Percentiles rank a stretch among this genome's conserved stretches.
phyloP scores from a whole-genome alignment of 2,329 filamentous ascomycete species.

The Dryadomyces quercivorus region DNA sequence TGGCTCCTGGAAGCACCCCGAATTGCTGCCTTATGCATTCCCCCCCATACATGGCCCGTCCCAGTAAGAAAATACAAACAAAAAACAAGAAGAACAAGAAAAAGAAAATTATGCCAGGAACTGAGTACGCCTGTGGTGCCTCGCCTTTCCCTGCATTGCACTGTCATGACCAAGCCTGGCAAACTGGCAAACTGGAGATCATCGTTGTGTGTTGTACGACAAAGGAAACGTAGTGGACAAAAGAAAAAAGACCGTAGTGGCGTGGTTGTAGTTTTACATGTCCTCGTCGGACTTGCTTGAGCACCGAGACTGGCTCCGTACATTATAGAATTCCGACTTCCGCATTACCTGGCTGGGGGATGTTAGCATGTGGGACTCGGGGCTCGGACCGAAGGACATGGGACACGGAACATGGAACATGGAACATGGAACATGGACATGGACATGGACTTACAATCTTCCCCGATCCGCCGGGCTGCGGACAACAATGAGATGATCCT shows the following conservation, averaged over 20 bases:
- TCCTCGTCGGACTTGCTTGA: constrained; percentile 8
- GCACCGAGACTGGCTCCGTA: constrained; percentile 8
- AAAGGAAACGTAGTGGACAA: neutral
- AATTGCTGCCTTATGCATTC: no score
- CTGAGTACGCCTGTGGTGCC: no score
- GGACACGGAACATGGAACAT: no score
- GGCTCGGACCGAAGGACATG: no score
- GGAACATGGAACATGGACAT: no score
- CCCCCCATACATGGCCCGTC: no score
- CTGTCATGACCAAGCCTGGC: no score
- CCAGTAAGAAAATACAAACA: neutral
- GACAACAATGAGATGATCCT: constrained; percentile 12
- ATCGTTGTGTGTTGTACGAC: neutral
- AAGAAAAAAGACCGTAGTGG: neutral
- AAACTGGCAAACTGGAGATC: no score
- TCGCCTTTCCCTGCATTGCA: no score
- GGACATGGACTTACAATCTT: constrained; percentile 9
- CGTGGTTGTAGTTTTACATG: neutral
- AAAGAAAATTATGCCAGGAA: neutral
- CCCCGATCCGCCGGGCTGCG: constrained; percentile 10
- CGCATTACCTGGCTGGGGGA: constrained; percentile 10
- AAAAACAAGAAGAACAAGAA: neutral
- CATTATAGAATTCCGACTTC: constrained; percentile 9
- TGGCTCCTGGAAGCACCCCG: no score
- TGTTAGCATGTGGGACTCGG: no score